A percentile compares a stretch with the other conserved stretches of the same genome.
These are phyloP conservation scores for Salix caprea DNA, from an alignment of 345 rosid species.

Conservation along the genomic window DNA sequence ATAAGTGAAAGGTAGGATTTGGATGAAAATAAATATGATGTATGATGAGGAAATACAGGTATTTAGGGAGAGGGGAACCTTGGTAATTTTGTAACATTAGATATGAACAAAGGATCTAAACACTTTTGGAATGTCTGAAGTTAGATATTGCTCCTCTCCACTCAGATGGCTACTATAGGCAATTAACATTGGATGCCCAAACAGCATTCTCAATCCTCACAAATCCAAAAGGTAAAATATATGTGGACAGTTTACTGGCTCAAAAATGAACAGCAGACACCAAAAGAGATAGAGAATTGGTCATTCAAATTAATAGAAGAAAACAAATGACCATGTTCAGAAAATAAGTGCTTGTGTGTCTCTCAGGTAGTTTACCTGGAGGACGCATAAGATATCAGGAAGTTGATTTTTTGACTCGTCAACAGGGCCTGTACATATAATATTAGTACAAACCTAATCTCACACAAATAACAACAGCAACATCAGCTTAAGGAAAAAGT, in stretches of 20 bases:
- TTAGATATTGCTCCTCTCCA: not conserved
- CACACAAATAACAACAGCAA: slow-evolving; percentile 9
- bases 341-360: not conserved
- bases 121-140: not conserved
- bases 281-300: not conserved
- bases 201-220: not conserved
- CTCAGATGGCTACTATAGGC: not conserved
- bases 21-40: not conserved
- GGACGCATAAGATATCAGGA: slow-evolving; percentile 92
- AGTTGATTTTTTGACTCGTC: slow-evolving; percentile 80
- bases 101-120: not conserved
- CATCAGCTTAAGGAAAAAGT: slow-evolving; percentile 5
- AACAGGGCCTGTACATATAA: slow-evolving; percentile 68
- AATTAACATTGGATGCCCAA: not conserved
- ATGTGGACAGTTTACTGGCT: not conserved
- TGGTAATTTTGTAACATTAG: no score
- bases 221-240: not conserved
- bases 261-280: not conserved
- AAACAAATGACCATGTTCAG: not conserved
- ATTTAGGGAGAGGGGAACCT: no score
- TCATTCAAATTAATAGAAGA: not conserved
- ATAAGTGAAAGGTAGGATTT: not conserved
- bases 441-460: slow-evolving; percentile 6
- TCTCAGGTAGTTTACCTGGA: slow-evolving; percentile 53
- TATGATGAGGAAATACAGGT: no score